These are phyloP conservation scores for Tolypocladium ovalisporum DNA, from an alignment of 2,329 filamentous ascomycete genomes.

Conservation along the genomic window DNA sequence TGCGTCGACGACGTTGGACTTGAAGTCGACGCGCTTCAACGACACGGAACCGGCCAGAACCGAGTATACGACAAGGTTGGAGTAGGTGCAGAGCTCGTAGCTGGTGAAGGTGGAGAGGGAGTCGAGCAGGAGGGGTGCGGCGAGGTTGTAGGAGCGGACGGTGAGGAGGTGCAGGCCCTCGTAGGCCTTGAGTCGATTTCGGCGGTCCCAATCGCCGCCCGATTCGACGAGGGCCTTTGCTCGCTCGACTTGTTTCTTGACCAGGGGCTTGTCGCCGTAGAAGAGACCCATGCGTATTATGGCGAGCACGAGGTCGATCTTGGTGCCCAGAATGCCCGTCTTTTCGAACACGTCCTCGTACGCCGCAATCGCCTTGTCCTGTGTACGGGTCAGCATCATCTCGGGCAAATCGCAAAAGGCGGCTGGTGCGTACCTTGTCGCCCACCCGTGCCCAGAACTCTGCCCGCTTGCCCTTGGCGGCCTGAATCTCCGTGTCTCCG, in stretches of 20 bases:
- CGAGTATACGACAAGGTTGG: conserved; percentile 85
- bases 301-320: conserved; percentile 93
- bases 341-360: conserved; percentile 94
- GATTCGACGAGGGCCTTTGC: conserved; percentile 85
- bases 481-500: conserved; percentile 89
- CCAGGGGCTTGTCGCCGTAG: conserved; percentile 84
- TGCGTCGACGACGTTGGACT: conserved; percentile 95
- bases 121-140: conserved; percentile 88
- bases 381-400: conserved; percentile 10
- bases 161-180: conserved; percentile 90
- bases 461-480: conserved; percentile 84
- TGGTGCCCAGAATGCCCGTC: conserved; percentile 90
- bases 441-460: conserved; percentile 94
- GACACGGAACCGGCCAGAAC: conserved; percentile 91
- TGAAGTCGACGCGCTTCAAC: conserved; percentile 95
- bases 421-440: conserved; percentile 62
- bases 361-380: conserved; percentile 89
- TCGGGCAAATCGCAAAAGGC: background rate
- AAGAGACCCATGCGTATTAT: conserved; percentile 94
- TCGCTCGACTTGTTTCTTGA: conserved; percentile 89
- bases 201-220: conserved; percentile 95
- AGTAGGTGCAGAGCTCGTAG: conserved; percentile 97
- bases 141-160: conserved; percentile 78
- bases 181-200: conserved; percentile 98
- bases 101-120: conserved; percentile 97